Evolutionary conservation across 2,329 filamentous ascomycete species (phyloP), one percentile per base, ranked within the genome.

Genomic region (Aspergillus sp.): DNA sequence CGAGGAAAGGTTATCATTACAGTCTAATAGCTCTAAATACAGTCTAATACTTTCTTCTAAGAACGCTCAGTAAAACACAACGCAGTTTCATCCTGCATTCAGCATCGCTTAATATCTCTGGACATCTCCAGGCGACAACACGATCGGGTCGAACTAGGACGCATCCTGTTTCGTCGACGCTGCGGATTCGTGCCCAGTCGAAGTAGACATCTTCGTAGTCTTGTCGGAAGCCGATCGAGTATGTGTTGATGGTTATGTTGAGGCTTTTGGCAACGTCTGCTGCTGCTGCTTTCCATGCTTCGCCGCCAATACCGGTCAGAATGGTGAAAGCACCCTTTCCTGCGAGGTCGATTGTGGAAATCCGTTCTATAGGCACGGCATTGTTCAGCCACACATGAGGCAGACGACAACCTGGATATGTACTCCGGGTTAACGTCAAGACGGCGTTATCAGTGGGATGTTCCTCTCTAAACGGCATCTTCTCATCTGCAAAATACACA

Each of bases 321-420:
- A 79, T 53, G 11, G 59, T 65, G 54, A 81, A 82, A 0, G 53
- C 51, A 1, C 78, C 76, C 39, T 82, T 68, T 0, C 81, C 81
- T 0, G 76, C 77, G 2, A 85, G 60, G 57, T 84, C 81, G 36
- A 79, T 74, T 0, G 79, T 83, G 1, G 78, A 82, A 12, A 78
- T 62, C 11, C 64, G 63, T 41, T 69, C 56, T 6, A 63, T 61
- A 0, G 78, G 73, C 7, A 68, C 52, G 6, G 66, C 53, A 12
- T 69, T 70, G 60, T 81, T 77, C 11, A 85, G 62, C 82, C 81
- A 84, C 0, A 70, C 79, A 59, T 86, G 81, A 5, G 82, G 82
- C 13, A 84, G 61, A 2, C 81, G 68, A 27, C 69, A 68, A 7
- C 82, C 82, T 1, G 82, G 81, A 51, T 75, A 81, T 3, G 81